Evolutionary conservation across 2,329 filamentous ascomycete genomes (phyloP).

Genomic region (Hypoxylon sp.): DNA sequence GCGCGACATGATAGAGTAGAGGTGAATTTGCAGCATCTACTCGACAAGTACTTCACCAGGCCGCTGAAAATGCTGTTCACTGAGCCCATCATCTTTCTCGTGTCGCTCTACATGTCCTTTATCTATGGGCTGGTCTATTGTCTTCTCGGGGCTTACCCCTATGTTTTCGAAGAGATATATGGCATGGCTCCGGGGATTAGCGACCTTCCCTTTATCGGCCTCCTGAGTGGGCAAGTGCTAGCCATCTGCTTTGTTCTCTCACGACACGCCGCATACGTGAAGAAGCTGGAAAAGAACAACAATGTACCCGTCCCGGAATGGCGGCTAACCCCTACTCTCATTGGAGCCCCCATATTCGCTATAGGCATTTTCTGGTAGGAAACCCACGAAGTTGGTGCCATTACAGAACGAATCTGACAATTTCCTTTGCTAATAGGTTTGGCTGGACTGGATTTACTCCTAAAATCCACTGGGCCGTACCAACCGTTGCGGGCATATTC

Average conservation of each 20-base stretch:
- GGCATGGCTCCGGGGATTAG: slow-evolving; percentile 4
- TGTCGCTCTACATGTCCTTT: slow-evolving; percentile 13
- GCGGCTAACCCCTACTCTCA: background rate
- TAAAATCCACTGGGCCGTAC: slow-evolving; percentile 6
- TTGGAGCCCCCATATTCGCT: slow-evolving; percentile 7
- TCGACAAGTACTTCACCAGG: slow-evolving; percentile 1
- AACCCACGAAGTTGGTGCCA: too few species aligned
- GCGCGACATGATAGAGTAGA: background rate
- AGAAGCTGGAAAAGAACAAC: background rate
- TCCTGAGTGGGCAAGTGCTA: background rate
- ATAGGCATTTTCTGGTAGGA: slow-evolving; percentile 13
- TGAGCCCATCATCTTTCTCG: slow-evolving; percentile 1
- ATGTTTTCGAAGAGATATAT: slow-evolving; percentile 5
- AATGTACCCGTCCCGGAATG: slow-evolving; percentile 6
- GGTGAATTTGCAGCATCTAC: background rate
- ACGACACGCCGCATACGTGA: background rate
- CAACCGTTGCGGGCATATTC: slow-evolving; percentile 6
- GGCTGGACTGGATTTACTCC: slow-evolving; percentile 8
- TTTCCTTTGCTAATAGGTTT: background rate
- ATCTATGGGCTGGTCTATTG: slow-evolving; percentile 13
- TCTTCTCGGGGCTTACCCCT: slow-evolving; percentile 4
- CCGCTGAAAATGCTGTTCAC: slow-evolving; percentile 8
- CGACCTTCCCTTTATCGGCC: slow-evolving; percentile 7
- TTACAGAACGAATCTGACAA: background rate
- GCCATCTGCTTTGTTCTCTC: background rate